Base-by-base conservation (phyloP, 2,329 filamentous ascomycete genomes). In the Alternaria consortialis region DNA sequence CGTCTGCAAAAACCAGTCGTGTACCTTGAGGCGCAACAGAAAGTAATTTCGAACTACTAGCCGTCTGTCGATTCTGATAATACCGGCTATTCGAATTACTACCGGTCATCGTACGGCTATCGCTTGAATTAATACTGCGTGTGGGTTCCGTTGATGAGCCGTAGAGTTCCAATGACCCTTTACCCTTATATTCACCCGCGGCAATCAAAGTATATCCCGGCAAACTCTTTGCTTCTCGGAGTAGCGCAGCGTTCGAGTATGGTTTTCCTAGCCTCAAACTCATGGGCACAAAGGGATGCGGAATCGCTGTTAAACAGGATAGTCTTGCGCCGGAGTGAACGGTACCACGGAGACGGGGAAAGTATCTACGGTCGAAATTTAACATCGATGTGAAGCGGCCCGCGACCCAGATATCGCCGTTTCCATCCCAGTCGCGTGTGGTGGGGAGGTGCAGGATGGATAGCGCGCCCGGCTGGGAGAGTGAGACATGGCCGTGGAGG, bases 151-250 rank as follows among this genome's bases (percentile, higher is more conserved):
- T 79, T 25, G 80, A 82, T 1, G 92, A 80, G 13, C 88, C 88
- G 76, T 97, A 97, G n/a, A 97, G 81, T 74, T 98, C 94, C 2
- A 98, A 82, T 0, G 91, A 94, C 0, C 94, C 94, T 77, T 95
- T 94, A 32, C 91, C 92, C 69, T 95, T 96, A 81, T 97, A 97
- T 74, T 94, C 92, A 5, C 94, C 94, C 39, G 91, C 92, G 3
- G 93, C 92, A 53, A 97, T 86, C 27, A 97, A 79, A 0, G 90
- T 93, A 46, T 89, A 84, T 0, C 89, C 85, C 0, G 79, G 70
- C 0, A 77, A 75, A n/a, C 72, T 79, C 67, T 90, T 90, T n/a
- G 84, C 83, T 17, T 81, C 80, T 64, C 77, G 81, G 12, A 87
- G 81, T 64, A 84, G 84, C 56, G 86, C 84, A 55, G 83, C 77